Base-by-base conservation (phyloP, 1,139 yeast genomes). In the Eremothecium sinecaudum region DNA sequence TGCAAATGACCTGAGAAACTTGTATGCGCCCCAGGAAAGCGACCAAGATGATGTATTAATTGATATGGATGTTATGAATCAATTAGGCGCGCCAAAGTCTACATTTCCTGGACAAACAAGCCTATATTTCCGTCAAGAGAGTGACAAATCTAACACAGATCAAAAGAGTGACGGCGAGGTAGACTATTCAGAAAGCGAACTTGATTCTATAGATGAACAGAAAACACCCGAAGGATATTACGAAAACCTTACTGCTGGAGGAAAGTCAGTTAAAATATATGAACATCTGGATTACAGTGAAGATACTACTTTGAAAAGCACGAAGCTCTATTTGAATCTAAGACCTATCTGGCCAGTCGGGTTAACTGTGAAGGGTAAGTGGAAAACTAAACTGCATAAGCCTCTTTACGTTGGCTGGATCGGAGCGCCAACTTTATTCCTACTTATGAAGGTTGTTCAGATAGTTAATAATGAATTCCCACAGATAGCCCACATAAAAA, bases 351-450 rank as follows among this genome's bases (percentile, higher is more conserved):
- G 59, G 25, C 86, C 83, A 1, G 56, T 67, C 2, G 87, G 87
- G 2, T 71, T 79, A 77, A 71, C 83, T 0, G 55, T 56, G 12
- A 70, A 63, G 39, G 73, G 76, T 1, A 70, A 69, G 35, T 73
- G 75, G n/a, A 82, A 81, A 47, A 55, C 64, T 17, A 73, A 75
- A 0, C 61, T 62, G 31, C 70, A 68, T 35, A 63, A 69, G 2
- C 67, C 76, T 1, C 52, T 78, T 18, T 58, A 62, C 17, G 53
- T 65, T 24, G 62, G 73, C 0, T 79, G 87, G 86, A 68, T 75
- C 7, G 87, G 87, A 1, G 61, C 62, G 32, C 67, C 66, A 27
- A 65, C 79, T 0, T 60, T 77, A 12, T 47, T 61, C 7, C 53
- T 69, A 1, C 56, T 79, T 1, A 45, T 70, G 8, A 62, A 66